Conservation (phyloP, 768 basidiomycete genomes). For the Suillus ampliporus region DNA sequence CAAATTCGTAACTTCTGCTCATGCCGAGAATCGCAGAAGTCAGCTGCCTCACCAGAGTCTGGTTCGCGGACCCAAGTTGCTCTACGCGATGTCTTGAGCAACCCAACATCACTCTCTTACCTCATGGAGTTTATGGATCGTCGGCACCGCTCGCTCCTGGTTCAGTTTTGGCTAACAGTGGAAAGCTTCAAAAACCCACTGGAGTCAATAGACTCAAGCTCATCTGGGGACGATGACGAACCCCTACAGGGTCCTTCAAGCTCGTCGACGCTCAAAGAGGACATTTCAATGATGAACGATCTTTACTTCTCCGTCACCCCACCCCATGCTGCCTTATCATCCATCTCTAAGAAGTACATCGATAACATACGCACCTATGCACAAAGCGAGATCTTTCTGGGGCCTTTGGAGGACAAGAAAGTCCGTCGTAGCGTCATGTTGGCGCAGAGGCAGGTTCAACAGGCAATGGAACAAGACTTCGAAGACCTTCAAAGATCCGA, state of each 20-base stretch:
- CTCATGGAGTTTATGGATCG: slow-evolving; percentile 99
- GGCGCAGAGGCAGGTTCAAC: slow-evolving; percentile 85
- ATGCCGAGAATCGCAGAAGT: slow-evolving; percentile 30
- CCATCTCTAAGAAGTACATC: slow-evolving; percentile 73
- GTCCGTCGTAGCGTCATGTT: slow-evolving; percentile 82
- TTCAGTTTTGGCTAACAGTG: slow-evolving; percentile 97
- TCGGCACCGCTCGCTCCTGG: slow-evolving; percentile 77
- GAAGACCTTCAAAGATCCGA: slow-evolving; percentile 88
- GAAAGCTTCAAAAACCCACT: slow-evolving; percentile 98
- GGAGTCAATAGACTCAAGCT: slow-evolving; percentile 71
- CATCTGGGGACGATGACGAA: slow-evolving; percentile 64
- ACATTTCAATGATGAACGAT: slow-evolving; percentile 88
- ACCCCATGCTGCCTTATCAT: slow-evolving; percentile 61
- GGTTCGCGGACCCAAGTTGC: slow-evolving; percentile 54
- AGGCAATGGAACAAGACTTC: slow-evolving; percentile 91
- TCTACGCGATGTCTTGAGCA: slow-evolving; percentile 81
- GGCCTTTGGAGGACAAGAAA: slow-evolving; percentile 48
- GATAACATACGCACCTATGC: slow-evolving; percentile 74
- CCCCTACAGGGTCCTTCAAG: slow-evolving; percentile 61
- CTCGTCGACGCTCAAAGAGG: slow-evolving; percentile 75
- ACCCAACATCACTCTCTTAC: slow-evolving; percentile 90
- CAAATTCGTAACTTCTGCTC: neutral
- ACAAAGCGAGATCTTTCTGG: slow-evolving; percentile 50
- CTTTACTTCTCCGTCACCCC: slow-evolving; percentile 77
- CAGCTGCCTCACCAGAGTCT: slow-evolving; percentile 49